Conservation (phyloP, 176 grass and related monocot genomes). For the Carex littledalei region DNA sequence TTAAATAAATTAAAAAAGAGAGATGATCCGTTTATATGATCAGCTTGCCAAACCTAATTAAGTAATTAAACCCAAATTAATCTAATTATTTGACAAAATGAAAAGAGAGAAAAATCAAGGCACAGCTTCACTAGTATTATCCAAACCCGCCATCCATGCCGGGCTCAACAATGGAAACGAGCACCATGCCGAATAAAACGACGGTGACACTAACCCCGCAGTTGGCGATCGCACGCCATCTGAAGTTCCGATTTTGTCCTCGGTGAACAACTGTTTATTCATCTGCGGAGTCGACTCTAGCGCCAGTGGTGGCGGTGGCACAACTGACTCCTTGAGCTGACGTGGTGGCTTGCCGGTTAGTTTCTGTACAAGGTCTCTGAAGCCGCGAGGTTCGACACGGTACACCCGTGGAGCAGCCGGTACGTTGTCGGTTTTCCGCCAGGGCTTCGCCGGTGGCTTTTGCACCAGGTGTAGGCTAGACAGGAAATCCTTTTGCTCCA, state of each 20-base stretch:
- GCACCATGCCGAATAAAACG: constrained; percentile 18
- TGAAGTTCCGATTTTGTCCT: not conserved
- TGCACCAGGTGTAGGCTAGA: constrained; percentile 7
- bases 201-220: constrained; percentile 12
- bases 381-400: constrained; percentile 27
- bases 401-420: constrained; percentile 26
- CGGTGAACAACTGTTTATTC: not conserved
- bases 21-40: not conserved
- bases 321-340: constrained; percentile 1
- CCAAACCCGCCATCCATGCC: constrained; percentile 8
- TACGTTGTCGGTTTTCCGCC: constrained; percentile 14
- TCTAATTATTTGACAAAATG: not conserved
- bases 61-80: not conserved
- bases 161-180: constrained; percentile 31
- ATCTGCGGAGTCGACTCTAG: no score
- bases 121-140: not conserved
- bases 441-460: constrained; percentile 18
- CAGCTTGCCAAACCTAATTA: not conserved
- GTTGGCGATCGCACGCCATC: not conserved
- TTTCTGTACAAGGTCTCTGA: constrained; percentile 33
- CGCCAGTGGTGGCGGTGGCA: constrained; percentile 7
- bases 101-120: constrained; percentile 1
- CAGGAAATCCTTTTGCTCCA: constrained; percentile 7
- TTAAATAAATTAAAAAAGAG: constrained; percentile 4
- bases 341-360: constrained; percentile 21